Conservation (phyloP, 768 basidiomycete species). For the Stropharia rugosoannulata region DNA sequence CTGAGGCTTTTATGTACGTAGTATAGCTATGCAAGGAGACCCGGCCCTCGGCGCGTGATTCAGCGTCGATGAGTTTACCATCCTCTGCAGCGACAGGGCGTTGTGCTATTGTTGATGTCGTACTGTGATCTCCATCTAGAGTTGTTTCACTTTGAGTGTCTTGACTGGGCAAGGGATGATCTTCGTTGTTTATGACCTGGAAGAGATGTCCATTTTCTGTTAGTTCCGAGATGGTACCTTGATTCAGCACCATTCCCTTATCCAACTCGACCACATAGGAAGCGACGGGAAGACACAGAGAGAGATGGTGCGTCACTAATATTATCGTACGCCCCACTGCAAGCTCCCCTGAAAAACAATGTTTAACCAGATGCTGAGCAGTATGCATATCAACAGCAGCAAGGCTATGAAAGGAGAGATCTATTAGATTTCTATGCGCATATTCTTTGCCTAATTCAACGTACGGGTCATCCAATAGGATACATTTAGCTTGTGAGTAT, state of each 20-base stretch:
- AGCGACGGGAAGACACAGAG: constrained; percentile 66
- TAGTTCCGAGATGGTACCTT: constrained; percentile 51
- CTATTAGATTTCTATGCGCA: background rate
- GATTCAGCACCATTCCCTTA: constrained; percentile 45
- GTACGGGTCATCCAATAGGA: constrained; percentile 73
- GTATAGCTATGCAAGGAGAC: constrained; percentile 59
- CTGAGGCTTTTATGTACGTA: constrained; percentile 64
- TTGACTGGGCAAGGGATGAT: constrained; percentile 34
- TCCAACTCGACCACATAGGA: constrained; percentile 65
- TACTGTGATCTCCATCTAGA: constrained; percentile 12
- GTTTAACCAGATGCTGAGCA: constrained; percentile 62
- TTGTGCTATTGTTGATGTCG: constrained; percentile 4
- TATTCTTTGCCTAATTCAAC: constrained; percentile 18
- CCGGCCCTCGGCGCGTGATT: constrained; percentile 64
- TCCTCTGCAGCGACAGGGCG: constrained; percentile 15
- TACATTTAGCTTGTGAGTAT: constrained; percentile 68
- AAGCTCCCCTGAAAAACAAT: constrained; percentile 63
- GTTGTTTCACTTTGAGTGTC: constrained; percentile 12
- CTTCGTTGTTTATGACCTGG: constrained; percentile 45
- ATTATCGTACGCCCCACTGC: constrained; percentile 69
- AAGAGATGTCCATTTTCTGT: constrained; percentile 40
- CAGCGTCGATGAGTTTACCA: constrained; percentile 62
- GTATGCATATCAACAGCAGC: constrained; percentile 81
- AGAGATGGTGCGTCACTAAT: constrained; percentile 82
- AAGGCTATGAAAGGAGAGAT: constrained; percentile 34